Evolutionary conservation across 2,329 filamentous ascomycete genomes (phyloP).

Genomic region (Aquanectria penicillioides): DNA sequence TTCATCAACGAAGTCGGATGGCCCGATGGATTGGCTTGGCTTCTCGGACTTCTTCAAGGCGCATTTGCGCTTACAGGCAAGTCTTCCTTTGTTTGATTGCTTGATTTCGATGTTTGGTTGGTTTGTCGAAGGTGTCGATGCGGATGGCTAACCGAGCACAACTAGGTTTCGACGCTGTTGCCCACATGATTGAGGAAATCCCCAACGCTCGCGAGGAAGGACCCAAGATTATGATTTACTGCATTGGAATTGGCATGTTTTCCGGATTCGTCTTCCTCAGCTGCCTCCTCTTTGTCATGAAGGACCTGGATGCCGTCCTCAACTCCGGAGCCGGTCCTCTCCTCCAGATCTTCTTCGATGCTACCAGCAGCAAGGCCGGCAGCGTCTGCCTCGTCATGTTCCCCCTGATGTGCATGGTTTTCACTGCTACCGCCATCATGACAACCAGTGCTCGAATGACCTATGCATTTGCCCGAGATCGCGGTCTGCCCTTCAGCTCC

Average conservation of each 20-base stretch:
- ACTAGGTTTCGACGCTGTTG: constrained; percentile 45
- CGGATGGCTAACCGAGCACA: background rate
- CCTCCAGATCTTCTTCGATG: constrained; percentile 71
- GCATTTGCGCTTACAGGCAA: constrained; percentile 57
- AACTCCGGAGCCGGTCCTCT: constrained; percentile 65
- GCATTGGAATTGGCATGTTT: constrained; percentile 69
- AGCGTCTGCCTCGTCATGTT: constrained; percentile 74
- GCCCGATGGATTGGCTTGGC: constrained; percentile 73
- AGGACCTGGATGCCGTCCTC: constrained; percentile 67
- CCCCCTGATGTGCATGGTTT: constrained; percentile 71
- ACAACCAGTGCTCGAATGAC: constrained; percentile 74
- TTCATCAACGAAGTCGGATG: constrained; percentile 77
- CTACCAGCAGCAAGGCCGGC: constrained; percentile 70
- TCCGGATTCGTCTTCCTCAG: constrained; percentile 71
- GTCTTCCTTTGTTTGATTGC: no score
- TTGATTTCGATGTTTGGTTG: no score
- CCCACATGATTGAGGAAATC: constrained; percentile 67
- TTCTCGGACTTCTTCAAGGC: constrained; percentile 64
- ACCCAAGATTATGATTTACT: constrained; percentile 74
- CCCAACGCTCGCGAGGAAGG: constrained; percentile 67
- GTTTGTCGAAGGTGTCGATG: no score
- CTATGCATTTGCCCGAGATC: constrained; percentile 72
- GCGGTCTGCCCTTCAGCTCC: constrained; percentile 71
- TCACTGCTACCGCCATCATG: constrained; percentile 72
- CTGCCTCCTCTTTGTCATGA: constrained; percentile 71